These are phyloP conservation scores for Boletus tylopilopsis DNA, from an alignment of 768 basidiomycete genomes.

Conservation along the genomic window DNA sequence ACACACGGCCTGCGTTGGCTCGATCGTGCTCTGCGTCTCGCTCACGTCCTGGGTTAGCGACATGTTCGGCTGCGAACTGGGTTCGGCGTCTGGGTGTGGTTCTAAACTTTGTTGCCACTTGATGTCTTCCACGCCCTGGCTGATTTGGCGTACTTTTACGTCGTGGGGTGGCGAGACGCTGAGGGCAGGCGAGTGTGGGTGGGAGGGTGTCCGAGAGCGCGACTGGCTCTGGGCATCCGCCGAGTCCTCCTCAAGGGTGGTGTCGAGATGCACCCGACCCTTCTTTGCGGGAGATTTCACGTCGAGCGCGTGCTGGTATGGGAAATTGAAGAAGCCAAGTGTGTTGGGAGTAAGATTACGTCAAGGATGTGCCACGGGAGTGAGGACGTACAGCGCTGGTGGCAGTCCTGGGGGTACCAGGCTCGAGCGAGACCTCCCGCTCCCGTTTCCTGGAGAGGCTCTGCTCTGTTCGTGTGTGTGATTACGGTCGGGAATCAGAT, in stretches of 20 bases:
- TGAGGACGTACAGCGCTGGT: constrained; percentile 32
- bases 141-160: constrained; percentile 77
- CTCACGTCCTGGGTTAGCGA: not conserved
- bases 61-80: constrained; percentile 6
- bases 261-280: constrained; percentile 59
- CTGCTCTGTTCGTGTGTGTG: constrained; percentile 29
- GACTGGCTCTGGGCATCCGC: constrained; percentile 42
- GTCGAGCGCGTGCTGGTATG: constrained; percentile 34
- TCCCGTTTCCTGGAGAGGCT: constrained; percentile 68
- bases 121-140: constrained; percentile 75
- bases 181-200: constrained; percentile 26
- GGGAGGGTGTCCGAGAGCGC: constrained; percentile 30
- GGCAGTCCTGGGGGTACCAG: constrained; percentile 45
- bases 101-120: constrained; percentile 53
- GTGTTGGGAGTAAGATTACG: constrained; percentile 25
- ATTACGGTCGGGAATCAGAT: constrained; percentile 19
- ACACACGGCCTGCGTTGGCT: constrained; percentile 11
- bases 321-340: constrained; percentile 7
- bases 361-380: constrained; percentile 19
- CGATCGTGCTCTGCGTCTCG: constrained; percentile 10
- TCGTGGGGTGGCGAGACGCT: constrained; percentile 71
- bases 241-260: constrained; percentile 59
- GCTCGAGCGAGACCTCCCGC: constrained; percentile 75
- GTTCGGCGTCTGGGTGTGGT: constrained; percentile 9
- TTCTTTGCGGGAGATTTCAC: constrained; percentile 71